Conservation (phyloP, 129 eudicot species). For the Tanacetum coccineum region DNA sequence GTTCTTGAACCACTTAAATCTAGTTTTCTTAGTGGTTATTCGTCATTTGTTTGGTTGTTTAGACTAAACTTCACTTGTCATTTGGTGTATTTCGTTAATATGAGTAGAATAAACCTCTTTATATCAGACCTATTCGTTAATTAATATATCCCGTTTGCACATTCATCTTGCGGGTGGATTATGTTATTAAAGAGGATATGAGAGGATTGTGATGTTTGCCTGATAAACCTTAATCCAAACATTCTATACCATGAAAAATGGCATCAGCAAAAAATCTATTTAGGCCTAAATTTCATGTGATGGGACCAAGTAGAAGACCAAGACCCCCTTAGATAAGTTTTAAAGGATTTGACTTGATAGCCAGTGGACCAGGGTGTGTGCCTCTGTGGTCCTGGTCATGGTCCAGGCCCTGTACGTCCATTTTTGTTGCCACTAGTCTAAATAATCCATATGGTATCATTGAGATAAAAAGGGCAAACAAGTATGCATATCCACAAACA, state of each 20-base stretch:
- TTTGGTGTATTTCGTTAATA: too few species aligned
- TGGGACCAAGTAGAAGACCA: constrained; percentile 7
- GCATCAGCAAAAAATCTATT: background rate
- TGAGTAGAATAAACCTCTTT: too few species aligned
- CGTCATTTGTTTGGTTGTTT: background rate
- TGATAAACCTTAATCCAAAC: constrained; percentile 1
- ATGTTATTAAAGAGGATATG: background rate
- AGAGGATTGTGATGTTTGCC: constrained; percentile 6
- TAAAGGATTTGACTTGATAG: background rate
- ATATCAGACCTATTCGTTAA: background rate
- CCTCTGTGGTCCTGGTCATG: constrained; percentile 19
- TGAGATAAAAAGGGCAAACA: too few species aligned
- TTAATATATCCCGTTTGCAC: background rate
- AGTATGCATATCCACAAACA: too few species aligned
- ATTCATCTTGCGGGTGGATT: background rate
- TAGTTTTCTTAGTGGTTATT: background rate
- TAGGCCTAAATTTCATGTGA: constrained; percentile 17
- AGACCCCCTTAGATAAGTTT: constrained; percentile 24
- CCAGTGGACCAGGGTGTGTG: constrained; percentile 13
- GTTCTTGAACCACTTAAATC: background rate
- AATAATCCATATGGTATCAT: too few species aligned
- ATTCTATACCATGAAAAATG: constrained; percentile 1
- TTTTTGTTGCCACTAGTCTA: constrained; percentile 1
- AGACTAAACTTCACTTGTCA: too few species aligned
- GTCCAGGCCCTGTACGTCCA: constrained; percentile 17